Percentiles rank a stretch among this genome's conserved stretches.
These are phyloP conservation scores for Trypanosoma rangeli DNA, from an alignment of 208 protist species.

Conservation along the genomic window DNA sequence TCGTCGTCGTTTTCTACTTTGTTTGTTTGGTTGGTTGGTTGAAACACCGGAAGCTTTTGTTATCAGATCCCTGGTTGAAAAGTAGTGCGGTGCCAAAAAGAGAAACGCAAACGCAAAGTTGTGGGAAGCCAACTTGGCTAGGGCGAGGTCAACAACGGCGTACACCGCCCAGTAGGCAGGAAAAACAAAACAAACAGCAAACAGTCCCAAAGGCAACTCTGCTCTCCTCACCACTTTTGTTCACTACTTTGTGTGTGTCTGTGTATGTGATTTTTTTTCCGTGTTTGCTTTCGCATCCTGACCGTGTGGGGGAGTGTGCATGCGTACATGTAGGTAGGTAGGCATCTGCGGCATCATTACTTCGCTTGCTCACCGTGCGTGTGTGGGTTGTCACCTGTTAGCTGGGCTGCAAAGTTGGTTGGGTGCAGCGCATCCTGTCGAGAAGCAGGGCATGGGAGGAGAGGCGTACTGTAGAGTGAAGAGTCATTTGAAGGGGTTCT, in stretches of 20 bases:
- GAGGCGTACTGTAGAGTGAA: conserved; percentile 9
- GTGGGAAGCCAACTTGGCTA: neutral
- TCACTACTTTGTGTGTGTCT: neutral
- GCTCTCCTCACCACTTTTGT: neutral
- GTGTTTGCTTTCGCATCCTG: neutral
- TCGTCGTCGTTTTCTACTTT: conserved; percentile 6
- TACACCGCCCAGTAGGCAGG: neutral
- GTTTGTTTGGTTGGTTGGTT: conserved; percentile 21
- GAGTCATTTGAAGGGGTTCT: neutral
- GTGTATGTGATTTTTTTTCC: neutral
- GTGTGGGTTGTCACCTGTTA: neutral
- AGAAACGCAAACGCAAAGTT: neutral
- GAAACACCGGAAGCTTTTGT: neutral
- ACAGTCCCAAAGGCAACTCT: neutral
- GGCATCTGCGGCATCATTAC: neutral
- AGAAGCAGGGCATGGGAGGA: conserved; percentile 4
- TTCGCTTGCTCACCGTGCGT: neutral
- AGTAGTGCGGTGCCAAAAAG: neutral
- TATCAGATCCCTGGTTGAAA: neutral
- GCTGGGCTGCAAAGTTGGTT: neutral
- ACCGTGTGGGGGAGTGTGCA: too few species aligned
- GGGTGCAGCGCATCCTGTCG: neutral
- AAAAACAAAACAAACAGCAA: neutral
- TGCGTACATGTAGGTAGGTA: neutral
- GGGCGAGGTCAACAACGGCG: neutral